Percentiles rank a stretch among this genome's conserved stretches.
Evolutionary conservation across 306 rosid species (phyloP).

Genomic region (Cucurbita maxima): DNA sequence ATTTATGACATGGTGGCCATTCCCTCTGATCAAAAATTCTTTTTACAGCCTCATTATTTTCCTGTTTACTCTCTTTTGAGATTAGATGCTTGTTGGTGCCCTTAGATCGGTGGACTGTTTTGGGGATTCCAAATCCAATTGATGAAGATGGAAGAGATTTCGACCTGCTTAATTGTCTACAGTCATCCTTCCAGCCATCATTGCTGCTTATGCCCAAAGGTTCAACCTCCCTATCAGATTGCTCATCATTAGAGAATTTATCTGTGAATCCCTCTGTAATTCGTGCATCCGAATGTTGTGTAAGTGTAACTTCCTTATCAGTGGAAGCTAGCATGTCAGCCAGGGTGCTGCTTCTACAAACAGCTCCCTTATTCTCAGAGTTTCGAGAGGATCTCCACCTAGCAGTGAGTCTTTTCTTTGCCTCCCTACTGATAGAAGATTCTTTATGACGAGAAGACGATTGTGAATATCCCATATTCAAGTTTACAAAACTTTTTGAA

Average conservation of each 20-base stretch:
- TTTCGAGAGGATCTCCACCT: slow-evolving; percentile 78
- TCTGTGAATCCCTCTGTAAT: slow-evolving; percentile 17
- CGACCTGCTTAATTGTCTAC: slow-evolving; percentile 41
- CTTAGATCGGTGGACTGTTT: slow-evolving; percentile 19
- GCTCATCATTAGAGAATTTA: slow-evolving; percentile 25
- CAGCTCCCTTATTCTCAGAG: slow-evolving; percentile 32
- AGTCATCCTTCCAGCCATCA: slow-evolving; percentile 90
- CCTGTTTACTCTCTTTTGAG: slow-evolving; percentile 33
- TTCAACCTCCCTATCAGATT: slow-evolving; percentile 32
- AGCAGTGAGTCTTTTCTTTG: slow-evolving; percentile 83
- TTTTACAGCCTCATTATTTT: slow-evolving; percentile 27
- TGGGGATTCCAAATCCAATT: slow-evolving; percentile 44
- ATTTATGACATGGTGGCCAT: slow-evolving; percentile 15
- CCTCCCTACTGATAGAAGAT: slow-evolving; percentile 80
- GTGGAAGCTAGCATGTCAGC: slow-evolving; percentile 87
- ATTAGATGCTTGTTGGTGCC: slow-evolving; percentile 33
- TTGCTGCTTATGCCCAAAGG: slow-evolving; percentile 93
- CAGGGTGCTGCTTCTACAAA: slow-evolving; percentile 62
- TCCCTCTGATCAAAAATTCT: slow-evolving; percentile 25
- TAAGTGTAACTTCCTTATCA: slow-evolving; percentile 31
- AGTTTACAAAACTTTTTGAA: slow-evolving; percentile 25
- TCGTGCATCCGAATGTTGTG: slow-evolving; percentile 19
- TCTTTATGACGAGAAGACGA: slow-evolving; percentile 43
- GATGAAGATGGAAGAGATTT: slow-evolving; percentile 75
- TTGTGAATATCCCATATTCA: slow-evolving; percentile 28